Base-by-base conservation (phyloP, 768 basidiomycete genomes). In the Asterophora parasitica region DNA sequence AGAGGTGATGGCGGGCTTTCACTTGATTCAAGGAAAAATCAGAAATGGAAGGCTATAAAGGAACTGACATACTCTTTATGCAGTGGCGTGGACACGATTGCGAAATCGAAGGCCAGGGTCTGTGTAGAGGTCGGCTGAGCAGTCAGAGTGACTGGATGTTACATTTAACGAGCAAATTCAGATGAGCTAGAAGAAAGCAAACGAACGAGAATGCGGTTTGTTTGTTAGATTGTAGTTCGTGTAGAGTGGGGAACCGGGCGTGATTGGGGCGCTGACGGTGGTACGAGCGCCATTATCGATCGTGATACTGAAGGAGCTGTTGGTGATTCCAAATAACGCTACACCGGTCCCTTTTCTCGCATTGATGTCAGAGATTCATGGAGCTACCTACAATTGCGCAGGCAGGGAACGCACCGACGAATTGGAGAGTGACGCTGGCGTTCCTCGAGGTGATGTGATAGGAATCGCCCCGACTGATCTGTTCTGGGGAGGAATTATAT, bases 351-450 rank as follows among this genome's bases (percentile, higher is more conserved):
- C 54, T 49, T 20, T 10, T 11, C 19, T 33, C 26, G 40, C 16
- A 23, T n/a, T n/a, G n/a, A n/a, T n/a, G n/a, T n/a, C n/a, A n/a
- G n/a, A n/a, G n/a, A n/a, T n/a, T n/a, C n/a, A n/a, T n/a, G n/a
- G n/a, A n/a, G n/a, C n/a, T n/a, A n/a, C n/a, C n/a, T n/a, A n/a
- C n/a, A n/a, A n/a, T n/a, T n/a, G n/a, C n/a, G n/a, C n/a, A n/a
- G n/a, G n/a, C n/a, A n/a, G n/a, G n/a, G n/a, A 35, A 52, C 54
- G 19, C 35, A 51, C 54, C 57, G 42, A 43, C 46, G 37, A 58
- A 58, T n/a, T 48, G 42, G 15, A 58, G 52, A 39, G 54, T 47
- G 36, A 48, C 52, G 43, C 28, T 52, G 19, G 51, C 49, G 46
- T 47, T 50, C 27, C 17, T 50, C 30, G 54, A 53, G n/a, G 54